A percentile compares a stretch with the other conserved stretches of the same genome.
Conservation (phyloP, 2,329 filamentous ascomycete species). For the Fusarium sp. region DNA sequence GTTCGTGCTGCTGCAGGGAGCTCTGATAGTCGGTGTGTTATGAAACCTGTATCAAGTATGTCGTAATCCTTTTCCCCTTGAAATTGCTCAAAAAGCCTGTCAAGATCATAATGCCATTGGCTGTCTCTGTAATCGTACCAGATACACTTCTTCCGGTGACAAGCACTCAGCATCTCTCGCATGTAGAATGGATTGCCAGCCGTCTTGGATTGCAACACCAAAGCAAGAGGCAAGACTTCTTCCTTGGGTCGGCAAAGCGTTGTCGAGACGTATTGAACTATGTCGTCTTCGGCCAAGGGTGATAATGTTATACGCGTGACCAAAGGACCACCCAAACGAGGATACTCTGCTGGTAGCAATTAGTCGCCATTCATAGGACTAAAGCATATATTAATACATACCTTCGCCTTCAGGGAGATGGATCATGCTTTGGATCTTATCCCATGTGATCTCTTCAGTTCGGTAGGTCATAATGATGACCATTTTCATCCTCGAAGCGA, state of each 20-base stretch:
- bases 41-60: slow-evolving; percentile 82
- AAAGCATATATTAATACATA: slow-evolving; percentile 33
- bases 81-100: slow-evolving; percentile 86
- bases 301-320: slow-evolving; percentile 75
- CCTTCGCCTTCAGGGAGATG: slow-evolving; percentile 63
- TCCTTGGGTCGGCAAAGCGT: slow-evolving; percentile 79
- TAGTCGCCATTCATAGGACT: slow-evolving; percentile 17
- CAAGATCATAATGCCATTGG: slow-evolving; percentile 84
- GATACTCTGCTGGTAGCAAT: slow-evolving; percentile 48
- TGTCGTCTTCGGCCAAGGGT: slow-evolving; percentile 80
- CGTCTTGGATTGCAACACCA: slow-evolving; percentile 89
- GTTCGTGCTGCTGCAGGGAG: slow-evolving; percentile 76
- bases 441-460: slow-evolving; percentile 68
- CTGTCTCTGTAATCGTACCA: slow-evolving; percentile 89
- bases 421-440: slow-evolving; percentile 63
- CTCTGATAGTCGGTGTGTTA: slow-evolving; percentile 79
- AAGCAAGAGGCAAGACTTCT: slow-evolving; percentile 78
- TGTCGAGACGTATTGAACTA: slow-evolving; percentile 80
- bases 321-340: slow-evolving; percentile 58
- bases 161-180: slow-evolving; percentile 87
- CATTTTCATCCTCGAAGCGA: slow-evolving; percentile 80
- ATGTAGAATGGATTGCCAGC: slow-evolving; percentile 91
- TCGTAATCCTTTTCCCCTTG: slow-evolving; percentile 80
- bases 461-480: slow-evolving; percentile 81
- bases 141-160: slow-evolving; percentile 85